Evolutionary conservation across 495 filamentous ascomycete genomes (phyloP), one percentile per base, ranked within the genome.

Genomic region (Talaromyces trachyspermus): DNA sequence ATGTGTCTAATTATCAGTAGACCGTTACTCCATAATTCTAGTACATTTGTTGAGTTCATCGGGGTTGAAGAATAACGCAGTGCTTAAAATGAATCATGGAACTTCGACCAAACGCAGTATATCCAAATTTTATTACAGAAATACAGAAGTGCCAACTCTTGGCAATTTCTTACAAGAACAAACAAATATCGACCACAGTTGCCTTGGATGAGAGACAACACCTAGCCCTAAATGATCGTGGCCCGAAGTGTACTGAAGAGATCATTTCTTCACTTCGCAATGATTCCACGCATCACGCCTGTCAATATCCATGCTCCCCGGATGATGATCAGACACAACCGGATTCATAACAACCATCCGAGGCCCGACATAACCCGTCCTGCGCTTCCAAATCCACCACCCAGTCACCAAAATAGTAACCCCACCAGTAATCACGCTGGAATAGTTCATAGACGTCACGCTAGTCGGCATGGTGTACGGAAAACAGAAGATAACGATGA

Each of bases 401-500:
- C 60, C 46, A 11, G 55, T 54, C 14, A 72, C 58, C 25, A 77
- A 61, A 9, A 75, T 59, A 0, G 79, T 58, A 37, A 82, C 59
- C 2, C 83, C 83, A 7, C 71, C 80, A 10, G 80, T 71, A 46
- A 87, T 83, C 9, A 85, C 66, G 54, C 73, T 75, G 32, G 83
- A 79, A 56, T 85, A 89, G 56, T 88, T 89, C 84, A 89, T 88
- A 3, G 67, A 70, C 12, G 64, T 61, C 2, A 70, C 72, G 2
- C 68, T 65, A 1, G 74, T 72, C 0, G 84, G 83, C 41, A 80
- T 50, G 1, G 58, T 57, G 52, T 75, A 84, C 2, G 84, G 87
- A 66, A 91, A 91, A 58, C 84, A 89, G 66, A 85, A 92, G 50
- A 91, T 80, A 20, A 87, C 72, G 42, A 83, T 74, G 59, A 88